Evolutionary conservation across 306 rosid species (phyloP).

Genomic region (Leucaena leucocephala): DNA sequence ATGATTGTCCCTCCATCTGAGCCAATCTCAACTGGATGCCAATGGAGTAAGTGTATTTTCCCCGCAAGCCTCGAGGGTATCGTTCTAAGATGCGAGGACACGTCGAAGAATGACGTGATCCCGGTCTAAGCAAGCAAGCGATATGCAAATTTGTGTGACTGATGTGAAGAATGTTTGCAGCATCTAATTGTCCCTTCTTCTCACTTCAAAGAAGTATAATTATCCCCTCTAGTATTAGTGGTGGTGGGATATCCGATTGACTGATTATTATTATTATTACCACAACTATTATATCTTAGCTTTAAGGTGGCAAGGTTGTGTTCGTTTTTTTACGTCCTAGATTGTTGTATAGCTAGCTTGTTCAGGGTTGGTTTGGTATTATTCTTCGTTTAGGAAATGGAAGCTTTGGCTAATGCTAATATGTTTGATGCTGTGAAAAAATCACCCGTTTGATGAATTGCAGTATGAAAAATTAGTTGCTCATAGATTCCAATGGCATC

Average conservation of each 20-base stretch:
- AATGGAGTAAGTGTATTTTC: constrained; percentile 78
- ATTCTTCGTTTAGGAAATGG: constrained; percentile 47
- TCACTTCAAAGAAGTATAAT: constrained; percentile 39
- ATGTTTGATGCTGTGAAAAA: constrained; percentile 54
- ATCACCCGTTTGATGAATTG: constrained; percentile 49
- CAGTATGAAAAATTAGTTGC: constrained; percentile 20
- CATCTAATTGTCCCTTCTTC: constrained; percentile 34
- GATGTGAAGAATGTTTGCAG: constrained; percentile 33
- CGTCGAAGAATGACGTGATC: constrained; percentile 80
- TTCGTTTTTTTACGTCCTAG: constrained; percentile 28
- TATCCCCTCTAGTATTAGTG: constrained; percentile 50
- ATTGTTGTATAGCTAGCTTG: constrained; percentile 48
- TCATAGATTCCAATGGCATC: not conserved
- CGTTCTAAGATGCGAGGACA: constrained; percentile 82
- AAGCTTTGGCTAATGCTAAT: constrained; percentile 48
- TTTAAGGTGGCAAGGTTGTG: constrained; percentile 45
- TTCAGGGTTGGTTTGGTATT: constrained; percentile 38
- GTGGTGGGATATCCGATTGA: constrained; percentile 43
- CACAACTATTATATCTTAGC: constrained; percentile 22
- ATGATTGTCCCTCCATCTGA: constrained; percentile 95
- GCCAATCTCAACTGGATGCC: constrained; percentile 82
- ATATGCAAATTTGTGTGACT: constrained; percentile 29
- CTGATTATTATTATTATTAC: constrained; percentile 11
- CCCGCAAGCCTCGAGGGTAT: constrained; percentile 89
- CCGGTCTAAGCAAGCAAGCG: constrained; percentile 55